These are phyloP conservation scores for Tulasnella sp. DNA, from an alignment of 768 basidiomycete genomes.

Conservation along the genomic window DNA sequence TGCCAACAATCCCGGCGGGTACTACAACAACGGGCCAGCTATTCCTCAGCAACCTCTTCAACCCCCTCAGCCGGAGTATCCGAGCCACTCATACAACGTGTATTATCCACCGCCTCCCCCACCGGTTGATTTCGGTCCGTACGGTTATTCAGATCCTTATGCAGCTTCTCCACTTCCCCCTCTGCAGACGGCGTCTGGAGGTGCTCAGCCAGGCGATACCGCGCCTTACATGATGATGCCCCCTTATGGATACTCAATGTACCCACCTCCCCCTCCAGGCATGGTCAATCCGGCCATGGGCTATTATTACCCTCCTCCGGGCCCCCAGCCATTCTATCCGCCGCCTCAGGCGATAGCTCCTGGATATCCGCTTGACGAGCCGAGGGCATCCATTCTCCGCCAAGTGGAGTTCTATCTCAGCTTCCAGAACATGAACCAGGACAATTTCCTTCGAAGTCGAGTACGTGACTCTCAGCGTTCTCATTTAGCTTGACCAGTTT, in stretches of 20 bases:
- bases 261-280: neutral
- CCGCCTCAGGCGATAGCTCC: neutral
- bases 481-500: neutral
- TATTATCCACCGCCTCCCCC: neutral
- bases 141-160: neutral
- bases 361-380: neutral
- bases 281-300: neutral
- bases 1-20: neutral
- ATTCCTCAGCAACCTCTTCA: neutral
- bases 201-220: neutral
- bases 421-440: slow-evolving; percentile 78
- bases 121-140: neutral
- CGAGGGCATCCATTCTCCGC: slow-evolving; percentile 8
- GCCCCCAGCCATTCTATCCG: neutral
- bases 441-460: slow-evolving; percentile 67
- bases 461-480: slow-evolving; percentile 32
- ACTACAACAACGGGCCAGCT: neutral
- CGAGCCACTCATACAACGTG: neutral
- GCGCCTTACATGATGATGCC: neutral
- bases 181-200: neutral
- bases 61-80: neutral
- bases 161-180: neutral
- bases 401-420: slow-evolving; percentile 92
- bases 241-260: neutral
- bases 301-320: neutral